Conservation (phyloP, 495 filamentous ascomycete genomes). For the Lichenothelia convexa region DNA sequence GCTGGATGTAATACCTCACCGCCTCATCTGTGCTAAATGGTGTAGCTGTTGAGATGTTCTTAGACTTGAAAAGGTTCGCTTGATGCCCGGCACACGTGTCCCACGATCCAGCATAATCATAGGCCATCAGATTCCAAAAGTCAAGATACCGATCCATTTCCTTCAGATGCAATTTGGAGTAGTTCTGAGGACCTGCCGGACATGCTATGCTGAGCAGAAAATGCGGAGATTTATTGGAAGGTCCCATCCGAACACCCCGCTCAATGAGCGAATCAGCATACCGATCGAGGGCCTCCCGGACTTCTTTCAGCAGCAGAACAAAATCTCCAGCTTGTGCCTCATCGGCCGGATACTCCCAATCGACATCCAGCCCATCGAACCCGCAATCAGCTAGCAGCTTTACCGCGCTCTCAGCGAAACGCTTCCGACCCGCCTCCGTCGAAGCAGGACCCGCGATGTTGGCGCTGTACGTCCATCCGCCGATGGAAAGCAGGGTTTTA, state of each 20-base stretch:
- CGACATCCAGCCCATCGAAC: conserved; percentile 44
- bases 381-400: conserved; percentile 47
- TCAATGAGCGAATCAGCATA: conserved; percentile 32
- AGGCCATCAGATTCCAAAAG: conserved; percentile 55
- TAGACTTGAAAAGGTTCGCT: conserved; percentile 48
- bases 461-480: conserved; percentile 86
- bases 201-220: conserved; percentile 66
- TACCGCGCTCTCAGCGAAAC: conserved; percentile 50
- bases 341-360: conserved; percentile 49
- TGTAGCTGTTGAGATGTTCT: conserved; percentile 35
- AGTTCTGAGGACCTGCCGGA: conserved; percentile 45
- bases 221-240: too few species aligned
- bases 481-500: conserved; percentile 83
- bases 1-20: conserved; percentile 42
- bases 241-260: too few species aligned
- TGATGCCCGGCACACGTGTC: conserved; percentile 49
- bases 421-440: conserved; percentile 38
- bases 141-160: conserved; percentile 63
- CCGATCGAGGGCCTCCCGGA: conserved; percentile 43
- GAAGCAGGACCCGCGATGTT: conserved; percentile 67
- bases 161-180: conserved; percentile 42
- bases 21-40: conserved; percentile 53
- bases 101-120: conserved; percentile 39
- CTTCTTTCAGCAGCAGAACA: conserved; percentile 49
- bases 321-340: conserved; percentile 45